A percentile compares a stretch with the other conserved stretches of the same genome.
Evolutionary conservation across 176 grass and related monocot species (phyloP).

Genomic region (Carex scoparia): DNA sequence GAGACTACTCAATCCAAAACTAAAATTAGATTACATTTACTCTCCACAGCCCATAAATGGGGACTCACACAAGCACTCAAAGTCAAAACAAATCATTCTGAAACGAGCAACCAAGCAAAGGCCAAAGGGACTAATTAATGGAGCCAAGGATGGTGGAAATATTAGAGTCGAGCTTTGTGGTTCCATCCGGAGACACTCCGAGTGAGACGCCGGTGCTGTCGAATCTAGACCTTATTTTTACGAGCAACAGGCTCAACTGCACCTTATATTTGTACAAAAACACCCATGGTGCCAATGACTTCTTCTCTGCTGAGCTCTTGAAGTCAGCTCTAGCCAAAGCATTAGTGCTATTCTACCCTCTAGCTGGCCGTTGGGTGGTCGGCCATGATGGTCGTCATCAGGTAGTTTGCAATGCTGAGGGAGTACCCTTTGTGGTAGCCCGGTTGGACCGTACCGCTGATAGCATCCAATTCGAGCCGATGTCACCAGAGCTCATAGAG

Average conservation of each 20-base stretch:
- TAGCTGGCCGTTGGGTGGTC: slow-evolving; percentile 39
- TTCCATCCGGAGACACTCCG: slow-evolving; percentile 38
- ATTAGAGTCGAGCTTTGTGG: slow-evolving; percentile 47
- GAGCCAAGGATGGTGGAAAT: slow-evolving; percentile 30
- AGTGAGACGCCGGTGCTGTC: slow-evolving; percentile 47
- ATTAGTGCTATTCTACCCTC: slow-evolving; percentile 56
- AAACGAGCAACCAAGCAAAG: background rate
- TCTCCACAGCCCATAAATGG: background rate
- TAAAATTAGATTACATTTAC: no score
- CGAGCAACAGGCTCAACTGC: slow-evolving; percentile 42
- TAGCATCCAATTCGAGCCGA: slow-evolving; percentile 43
- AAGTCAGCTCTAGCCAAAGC: slow-evolving; percentile 43
- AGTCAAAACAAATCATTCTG: background rate
- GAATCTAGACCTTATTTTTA: slow-evolving; percentile 44
- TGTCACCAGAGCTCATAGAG: slow-evolving; percentile 39
- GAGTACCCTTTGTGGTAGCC: slow-evolving; percentile 46
- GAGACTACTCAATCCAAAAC: no score
- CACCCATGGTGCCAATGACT: background rate
- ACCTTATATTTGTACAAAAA: slow-evolving; percentile 58
- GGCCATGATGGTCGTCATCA: slow-evolving; percentile 23
- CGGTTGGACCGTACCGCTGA: slow-evolving; percentile 34
- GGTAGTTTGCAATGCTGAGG: slow-evolving; percentile 63
- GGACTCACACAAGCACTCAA: background rate
- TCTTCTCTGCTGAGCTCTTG: slow-evolving; percentile 45
- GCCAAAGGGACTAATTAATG: background rate